Evolutionary conservation across 2,329 filamentous ascomycete genomes (phyloP).

Genomic region (Coniella vitis): DNA sequence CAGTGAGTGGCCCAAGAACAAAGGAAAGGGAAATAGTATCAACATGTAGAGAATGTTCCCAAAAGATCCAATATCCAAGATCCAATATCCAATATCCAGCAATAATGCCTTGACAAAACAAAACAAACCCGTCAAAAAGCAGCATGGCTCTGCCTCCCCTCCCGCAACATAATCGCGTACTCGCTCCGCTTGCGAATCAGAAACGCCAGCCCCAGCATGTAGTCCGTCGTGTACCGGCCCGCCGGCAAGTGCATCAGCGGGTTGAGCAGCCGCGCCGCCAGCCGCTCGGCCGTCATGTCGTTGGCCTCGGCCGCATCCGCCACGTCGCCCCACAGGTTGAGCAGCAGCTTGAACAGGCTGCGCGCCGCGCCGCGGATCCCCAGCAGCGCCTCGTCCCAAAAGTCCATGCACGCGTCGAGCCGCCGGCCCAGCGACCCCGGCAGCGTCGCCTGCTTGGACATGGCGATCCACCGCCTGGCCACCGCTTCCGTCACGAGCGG

Average conservation of each 20-base stretch:
- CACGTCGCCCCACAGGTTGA: conserved; percentile 37
- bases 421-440: conserved; percentile 27
- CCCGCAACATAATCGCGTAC: conserved; percentile 30
- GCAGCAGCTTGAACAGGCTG: conserved; percentile 34
- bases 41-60: neutral
- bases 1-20: neutral
- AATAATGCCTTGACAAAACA: too few species aligned
- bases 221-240: conserved; percentile 30
- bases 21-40: neutral
- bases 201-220: conserved; percentile 36
- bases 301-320: conserved; percentile 32
- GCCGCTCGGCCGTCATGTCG: conserved; percentile 37
- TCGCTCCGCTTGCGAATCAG: conserved; percentile 36
- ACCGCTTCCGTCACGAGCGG: conserved; percentile 32
- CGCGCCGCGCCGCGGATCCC: conserved; percentile 31
- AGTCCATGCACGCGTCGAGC: conserved; percentile 37
- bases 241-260: conserved; percentile 32
- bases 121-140: conserved; percentile 15
- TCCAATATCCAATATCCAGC: too few species aligned
- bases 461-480: conserved; percentile 33
- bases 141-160: conserved; percentile 22
- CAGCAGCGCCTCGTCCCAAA: conserved; percentile 39
- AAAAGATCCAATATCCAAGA: too few species aligned
- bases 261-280: conserved; percentile 31
- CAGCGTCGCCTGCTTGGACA: conserved; percentile 33